Evolutionary conservation across 2,329 filamentous ascomycete species (phyloP).

Genomic region (Leptosphaerulina australis): DNA sequence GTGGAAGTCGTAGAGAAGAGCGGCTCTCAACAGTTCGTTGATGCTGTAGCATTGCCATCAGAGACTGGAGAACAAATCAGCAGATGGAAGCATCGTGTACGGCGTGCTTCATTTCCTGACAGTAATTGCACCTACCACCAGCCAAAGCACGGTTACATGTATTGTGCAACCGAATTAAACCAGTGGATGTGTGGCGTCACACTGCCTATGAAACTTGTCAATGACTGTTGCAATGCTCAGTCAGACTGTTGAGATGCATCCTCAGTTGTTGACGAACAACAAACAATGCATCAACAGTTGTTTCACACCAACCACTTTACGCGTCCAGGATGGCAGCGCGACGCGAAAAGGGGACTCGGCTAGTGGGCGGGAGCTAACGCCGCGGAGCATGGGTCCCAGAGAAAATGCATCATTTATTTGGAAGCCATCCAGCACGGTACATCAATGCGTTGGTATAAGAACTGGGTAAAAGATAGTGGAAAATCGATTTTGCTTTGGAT

Average conservation of each 20-base stretch:
- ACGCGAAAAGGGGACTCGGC: slow-evolving; percentile 14
- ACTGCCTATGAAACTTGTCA: slow-evolving; percentile 11
- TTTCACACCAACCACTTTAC: slow-evolving; percentile 14
- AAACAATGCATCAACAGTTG: slow-evolving; percentile 9
- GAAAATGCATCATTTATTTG: background rate
- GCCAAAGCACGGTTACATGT: slow-evolving; percentile 3
- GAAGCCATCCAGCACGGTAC: no score
- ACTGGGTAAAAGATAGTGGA: no score
- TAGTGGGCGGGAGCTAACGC: slow-evolving; percentile 18
- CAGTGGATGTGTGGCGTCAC: slow-evolving; percentile 7
- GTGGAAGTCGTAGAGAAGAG: no score
- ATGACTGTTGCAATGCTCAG: background rate
- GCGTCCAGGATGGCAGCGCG: slow-evolving; percentile 5
- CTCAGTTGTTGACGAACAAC: slow-evolving; percentile 10
- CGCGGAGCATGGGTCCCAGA: slow-evolving; percentile 8
- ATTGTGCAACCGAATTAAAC: slow-evolving; percentile 1
- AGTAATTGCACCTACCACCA: slow-evolving; percentile 14
- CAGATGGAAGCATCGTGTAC: slow-evolving; percentile 5
- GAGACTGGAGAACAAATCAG: background rate
- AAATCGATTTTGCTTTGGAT: background rate
- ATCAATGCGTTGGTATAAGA: no score
- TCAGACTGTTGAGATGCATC: background rate
- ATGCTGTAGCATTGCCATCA: no score
- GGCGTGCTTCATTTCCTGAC: slow-evolving; percentile 24
- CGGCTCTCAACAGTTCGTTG: background rate